phyloP scores from a whole-genome alignment of 192 early-diverging fungal species.

The Dispira simplex region DNA sequence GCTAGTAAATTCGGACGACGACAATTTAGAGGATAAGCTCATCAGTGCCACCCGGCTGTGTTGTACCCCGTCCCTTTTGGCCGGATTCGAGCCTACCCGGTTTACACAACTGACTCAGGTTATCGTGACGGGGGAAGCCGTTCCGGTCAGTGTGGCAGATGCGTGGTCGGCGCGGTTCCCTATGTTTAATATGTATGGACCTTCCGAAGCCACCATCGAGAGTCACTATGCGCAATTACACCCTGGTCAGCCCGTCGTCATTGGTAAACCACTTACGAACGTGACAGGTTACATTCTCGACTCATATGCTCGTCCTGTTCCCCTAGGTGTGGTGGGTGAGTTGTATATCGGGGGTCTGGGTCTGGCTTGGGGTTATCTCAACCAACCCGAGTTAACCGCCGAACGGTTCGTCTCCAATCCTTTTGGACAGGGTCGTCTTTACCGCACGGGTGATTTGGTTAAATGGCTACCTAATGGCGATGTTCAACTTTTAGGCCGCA shows the following conservation, averaged over 20 bases:
- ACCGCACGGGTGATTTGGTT: slow-evolving; percentile 20
- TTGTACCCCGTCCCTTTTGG: not conserved
- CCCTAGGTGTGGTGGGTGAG: slow-evolving; percentile 22
- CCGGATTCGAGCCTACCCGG: not conserved
- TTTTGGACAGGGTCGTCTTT: slow-evolving; percentile 17
- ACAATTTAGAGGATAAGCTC: not conserved
- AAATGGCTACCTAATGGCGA: slow-evolving; percentile 18
- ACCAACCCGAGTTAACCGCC: slow-evolving; percentile 18
- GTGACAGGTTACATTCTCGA: slow-evolving; percentile 19
- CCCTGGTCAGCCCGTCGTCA: not conserved
- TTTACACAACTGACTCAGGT: not conserved
- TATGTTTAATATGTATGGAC: slow-evolving; percentile 2
- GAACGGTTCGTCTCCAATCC: slow-evolving; percentile 23
- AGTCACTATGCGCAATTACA: not conserved
- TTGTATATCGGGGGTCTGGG: slow-evolving; percentile 18
- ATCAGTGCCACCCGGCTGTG: not conserved
- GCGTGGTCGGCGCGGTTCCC: not conserved
- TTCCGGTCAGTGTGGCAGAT: not conserved
- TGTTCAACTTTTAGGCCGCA: slow-evolving; percentile 16
- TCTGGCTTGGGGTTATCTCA: slow-evolving; percentile 21
- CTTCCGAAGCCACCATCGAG: slow-evolving; percentile 8
- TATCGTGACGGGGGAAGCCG: not conserved
- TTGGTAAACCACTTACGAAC: slow-evolving; percentile 16
- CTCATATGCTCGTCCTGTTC: slow-evolving; percentile 9
- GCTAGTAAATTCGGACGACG: not conserved